These are phyloP conservation scores for Venturia pyrina DNA, from an alignment of 2,329 filamentous ascomycete genomes.

Conservation along the genomic window DNA sequence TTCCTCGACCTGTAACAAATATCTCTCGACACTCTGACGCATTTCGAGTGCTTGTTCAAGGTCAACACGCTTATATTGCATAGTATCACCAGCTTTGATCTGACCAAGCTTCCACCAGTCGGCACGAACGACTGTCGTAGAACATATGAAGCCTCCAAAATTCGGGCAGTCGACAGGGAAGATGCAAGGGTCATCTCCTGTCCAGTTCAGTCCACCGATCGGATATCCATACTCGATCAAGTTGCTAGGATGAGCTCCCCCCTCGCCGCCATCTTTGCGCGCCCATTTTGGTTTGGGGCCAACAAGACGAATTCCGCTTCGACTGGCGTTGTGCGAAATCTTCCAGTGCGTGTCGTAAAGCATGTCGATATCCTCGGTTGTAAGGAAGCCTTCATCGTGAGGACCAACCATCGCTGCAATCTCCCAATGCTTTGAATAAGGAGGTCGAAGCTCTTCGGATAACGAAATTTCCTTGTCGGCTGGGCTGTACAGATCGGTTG, in stretches of 20 bases:
- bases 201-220: conserved; percentile 49
- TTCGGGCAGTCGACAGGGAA: conserved; percentile 51
- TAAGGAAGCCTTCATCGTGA: conserved; percentile 45
- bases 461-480: conserved; percentile 24
- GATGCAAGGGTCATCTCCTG: conserved; percentile 50
- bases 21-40: conserved; percentile 33
- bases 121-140: conserved; percentile 45
- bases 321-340: conserved; percentile 50
- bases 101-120: conserved; percentile 55
- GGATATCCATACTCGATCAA: conserved; percentile 45
- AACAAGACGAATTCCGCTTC: conserved; percentile 50
- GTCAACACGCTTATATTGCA: conserved; percentile 41
- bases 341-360: conserved; percentile 50
- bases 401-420: conserved; percentile 46
- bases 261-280: conserved; percentile 50
- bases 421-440: conserved; percentile 40
- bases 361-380: conserved; percentile 28
- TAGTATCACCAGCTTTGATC: conserved; percentile 46
- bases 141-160: conserved; percentile 50
- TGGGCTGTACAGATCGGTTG: conserved; percentile 21
- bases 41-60: conserved; percentile 41
- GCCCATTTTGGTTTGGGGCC: conserved; percentile 51
- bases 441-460: conserved; percentile 34
- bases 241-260: conserved; percentile 52
- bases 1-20: conserved; percentile 33